Percentiles rank a stretch among this genome's conserved stretches.
These are phyloP conservation scores for Irpex rosettiformis DNA, from an alignment of 1,284 basidiomycete genomes.

Conservation along the genomic window DNA sequence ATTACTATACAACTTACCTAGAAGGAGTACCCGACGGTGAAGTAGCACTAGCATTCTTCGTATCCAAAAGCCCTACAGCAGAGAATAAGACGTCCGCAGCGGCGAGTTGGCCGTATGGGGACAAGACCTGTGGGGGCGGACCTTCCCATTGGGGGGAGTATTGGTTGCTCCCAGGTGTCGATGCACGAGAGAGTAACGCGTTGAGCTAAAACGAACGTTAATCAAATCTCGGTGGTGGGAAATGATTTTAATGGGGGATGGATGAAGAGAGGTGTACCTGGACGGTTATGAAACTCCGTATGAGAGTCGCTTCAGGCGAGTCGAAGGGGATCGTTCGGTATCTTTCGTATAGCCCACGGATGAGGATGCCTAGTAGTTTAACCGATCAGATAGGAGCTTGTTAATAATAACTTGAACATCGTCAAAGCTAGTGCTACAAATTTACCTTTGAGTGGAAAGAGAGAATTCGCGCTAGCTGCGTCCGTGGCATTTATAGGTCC, in stretches of 20 bases:
- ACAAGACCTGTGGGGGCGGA: background rate
- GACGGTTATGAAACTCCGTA: background rate
- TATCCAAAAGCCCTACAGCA: background rate
- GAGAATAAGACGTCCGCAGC: constrained; percentile 6
- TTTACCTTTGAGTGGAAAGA: background rate
- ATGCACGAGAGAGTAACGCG: constrained; percentile 1
- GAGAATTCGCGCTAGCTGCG: background rate
- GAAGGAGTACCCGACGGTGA: background rate
- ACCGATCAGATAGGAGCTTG: too few species aligned
- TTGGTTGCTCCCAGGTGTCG: background rate
- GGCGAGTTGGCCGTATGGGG: background rate
- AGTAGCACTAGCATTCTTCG: background rate
- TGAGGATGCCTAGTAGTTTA: background rate
- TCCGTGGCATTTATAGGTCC: background rate
- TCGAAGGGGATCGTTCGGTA: background rate
- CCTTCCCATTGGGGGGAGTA: constrained; percentile 7
- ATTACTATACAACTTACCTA: background rate
- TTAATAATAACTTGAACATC: background rate
- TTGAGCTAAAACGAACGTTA: background rate
- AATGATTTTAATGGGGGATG: too few species aligned
- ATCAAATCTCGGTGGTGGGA: too few species aligned
- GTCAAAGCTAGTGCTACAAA: background rate
- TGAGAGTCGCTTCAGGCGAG: background rate
- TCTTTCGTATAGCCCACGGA: background rate
- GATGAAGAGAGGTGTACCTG: background rate